Conservation (phyloP, 2,329 filamentous ascomycete genomes). For the Aspergillus phoenicis region DNA sequence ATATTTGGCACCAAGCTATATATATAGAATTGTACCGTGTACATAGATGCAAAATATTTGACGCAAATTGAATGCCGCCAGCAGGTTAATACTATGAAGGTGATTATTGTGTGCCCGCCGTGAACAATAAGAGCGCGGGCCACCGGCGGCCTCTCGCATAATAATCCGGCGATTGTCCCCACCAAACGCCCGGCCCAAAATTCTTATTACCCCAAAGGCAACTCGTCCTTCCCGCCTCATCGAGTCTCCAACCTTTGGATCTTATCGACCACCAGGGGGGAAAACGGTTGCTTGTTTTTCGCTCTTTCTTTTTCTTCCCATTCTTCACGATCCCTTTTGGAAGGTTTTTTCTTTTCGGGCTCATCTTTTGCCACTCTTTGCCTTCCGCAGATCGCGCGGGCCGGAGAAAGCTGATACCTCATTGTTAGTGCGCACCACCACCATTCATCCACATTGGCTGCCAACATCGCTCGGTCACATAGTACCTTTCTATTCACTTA, state of each 20-base stretch:
- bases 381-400: conserved; percentile 16
- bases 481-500: background rate
- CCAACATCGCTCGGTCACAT: background rate
- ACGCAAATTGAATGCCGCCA: too few species aligned
- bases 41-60: background rate
- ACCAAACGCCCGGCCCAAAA: conserved; percentile 25
- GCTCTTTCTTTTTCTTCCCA: conserved; percentile 1
- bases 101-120: background rate
- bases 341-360: conserved; percentile 2
- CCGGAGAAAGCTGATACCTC: conserved; percentile 13
- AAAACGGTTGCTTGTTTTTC: conserved; percentile 11
- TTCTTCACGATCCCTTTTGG: conserved; percentile 6
- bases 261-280: conserved; percentile 21
- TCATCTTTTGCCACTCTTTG: conserved; percentile 15
- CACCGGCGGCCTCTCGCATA: conserved; percentile 6
- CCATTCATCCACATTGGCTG: background rate
- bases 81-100: background rate
- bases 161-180: conserved; percentile 19
- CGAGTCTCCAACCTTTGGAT: conserved; percentile 18
- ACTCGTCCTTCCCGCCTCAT: conserved; percentile 12
- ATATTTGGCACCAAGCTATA: background rate
- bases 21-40: background rate
- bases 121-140: background rate
- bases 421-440: conserved; percentile 22
- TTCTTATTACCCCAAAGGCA: conserved; percentile 22